Conservation (phyloP, 345 rosid species). For the Syzygium aqueum region DNA sequence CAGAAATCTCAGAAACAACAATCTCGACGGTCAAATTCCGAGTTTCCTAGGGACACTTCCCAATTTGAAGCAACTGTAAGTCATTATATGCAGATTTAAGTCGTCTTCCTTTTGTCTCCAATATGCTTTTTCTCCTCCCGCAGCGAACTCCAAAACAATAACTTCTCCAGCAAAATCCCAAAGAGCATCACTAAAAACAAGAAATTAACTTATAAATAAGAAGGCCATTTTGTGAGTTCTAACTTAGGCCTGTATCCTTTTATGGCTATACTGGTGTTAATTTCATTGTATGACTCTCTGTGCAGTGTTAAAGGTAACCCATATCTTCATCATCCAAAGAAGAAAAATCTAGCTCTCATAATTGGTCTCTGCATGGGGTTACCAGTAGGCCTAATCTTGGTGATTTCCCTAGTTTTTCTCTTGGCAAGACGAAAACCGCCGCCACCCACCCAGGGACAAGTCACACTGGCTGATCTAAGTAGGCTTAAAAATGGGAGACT, state of each 20-base stretch:
- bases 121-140: neutral
- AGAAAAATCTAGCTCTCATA: neutral
- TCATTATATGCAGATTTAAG: neutral
- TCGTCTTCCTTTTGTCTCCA: too few species aligned
- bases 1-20: neutral
- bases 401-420: neutral
- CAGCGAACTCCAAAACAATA: neutral
- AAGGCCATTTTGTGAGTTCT: neutral
- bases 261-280: neutral
- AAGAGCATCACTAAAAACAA: neutral
- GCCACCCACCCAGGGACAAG: neutral
- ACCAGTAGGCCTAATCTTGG: neutral
- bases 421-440: neutral
- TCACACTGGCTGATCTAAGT: neutral
- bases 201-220: neutral
- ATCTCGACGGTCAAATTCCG: neutral
- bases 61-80: neutral
- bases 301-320: neutral
- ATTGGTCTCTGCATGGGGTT: neutral
- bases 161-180: neutral
- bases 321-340: neutral
- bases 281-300: neutral
- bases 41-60: slow-evolving; percentile 4
- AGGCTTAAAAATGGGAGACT: neutral
- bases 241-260: too few species aligned